Evolutionary conservation across 2,329 filamentous ascomycete species (phyloP).

Genomic region (Thermothelomyces thermophilus): DNA sequence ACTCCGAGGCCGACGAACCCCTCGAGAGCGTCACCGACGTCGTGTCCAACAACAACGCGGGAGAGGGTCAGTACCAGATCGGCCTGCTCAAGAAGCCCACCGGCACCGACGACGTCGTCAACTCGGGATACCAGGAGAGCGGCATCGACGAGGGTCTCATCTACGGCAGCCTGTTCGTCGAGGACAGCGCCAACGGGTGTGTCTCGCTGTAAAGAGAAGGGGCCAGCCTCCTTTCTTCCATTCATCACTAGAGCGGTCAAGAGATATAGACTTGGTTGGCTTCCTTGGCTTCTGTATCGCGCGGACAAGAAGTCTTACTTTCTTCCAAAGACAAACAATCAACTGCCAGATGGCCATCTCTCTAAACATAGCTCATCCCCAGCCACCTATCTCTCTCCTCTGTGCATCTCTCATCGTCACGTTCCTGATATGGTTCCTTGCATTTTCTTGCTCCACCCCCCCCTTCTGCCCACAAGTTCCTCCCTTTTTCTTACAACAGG

Average conservation of each 20-base stretch:
- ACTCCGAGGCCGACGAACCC: slow-evolving; percentile 42
- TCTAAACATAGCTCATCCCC: background rate
- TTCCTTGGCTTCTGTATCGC: background rate
- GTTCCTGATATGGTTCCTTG: no score
- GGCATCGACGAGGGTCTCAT: slow-evolving; percentile 43
- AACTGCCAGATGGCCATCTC: background rate
- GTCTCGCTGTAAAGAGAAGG: slow-evolving; percentile 33
- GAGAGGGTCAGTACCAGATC: slow-evolving; percentile 49
- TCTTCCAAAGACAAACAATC: background rate
- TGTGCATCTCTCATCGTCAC: no score
- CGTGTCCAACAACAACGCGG: slow-evolving; percentile 44
- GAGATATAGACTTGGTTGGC: background rate
- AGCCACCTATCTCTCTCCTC: background rate
- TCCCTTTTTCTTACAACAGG: no score
- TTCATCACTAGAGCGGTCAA: background rate
- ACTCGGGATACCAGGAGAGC: slow-evolving; percentile 42
- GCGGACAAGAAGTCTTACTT: background rate
- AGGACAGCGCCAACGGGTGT: slow-evolving; percentile 38
- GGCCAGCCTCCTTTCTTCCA: background rate
- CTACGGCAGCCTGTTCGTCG: slow-evolving; percentile 45
- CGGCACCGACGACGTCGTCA: slow-evolving; percentile 44
- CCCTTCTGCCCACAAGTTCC: no score
- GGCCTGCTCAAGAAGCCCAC: slow-evolving; percentile 53
- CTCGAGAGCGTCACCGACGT: slow-evolving; percentile 42
- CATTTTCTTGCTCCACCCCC: no score